These are phyloP conservation scores for Fusarium sp. DNA, from an alignment of 2,329 filamentous ascomycete species.

Conservation along the genomic window DNA sequence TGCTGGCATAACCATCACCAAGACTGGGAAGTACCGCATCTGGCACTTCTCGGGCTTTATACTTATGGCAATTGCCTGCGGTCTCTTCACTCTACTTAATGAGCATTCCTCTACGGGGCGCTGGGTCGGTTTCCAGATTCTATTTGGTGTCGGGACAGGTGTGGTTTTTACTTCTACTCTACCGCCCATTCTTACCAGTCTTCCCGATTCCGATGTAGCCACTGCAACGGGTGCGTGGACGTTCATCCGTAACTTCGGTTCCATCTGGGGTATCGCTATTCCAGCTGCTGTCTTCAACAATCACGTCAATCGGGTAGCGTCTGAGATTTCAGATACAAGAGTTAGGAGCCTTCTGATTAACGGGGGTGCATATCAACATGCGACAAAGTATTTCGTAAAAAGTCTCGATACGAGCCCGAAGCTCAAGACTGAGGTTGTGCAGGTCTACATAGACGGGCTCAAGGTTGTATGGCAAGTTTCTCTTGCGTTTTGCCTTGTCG, in stretches of 20 bases:
- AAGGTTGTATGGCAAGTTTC: constrained; percentile 7
- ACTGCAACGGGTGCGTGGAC: constrained; percentile 56
- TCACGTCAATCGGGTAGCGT: constrained; percentile 15
- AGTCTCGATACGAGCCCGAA: neutral
- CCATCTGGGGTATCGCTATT: constrained; percentile 61
- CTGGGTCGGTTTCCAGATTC: constrained; percentile 59
- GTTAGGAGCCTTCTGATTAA: constrained; percentile 19
- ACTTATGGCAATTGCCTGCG: constrained; percentile 54
- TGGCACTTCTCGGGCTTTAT: constrained; percentile 53
- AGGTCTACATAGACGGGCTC: constrained; percentile 24
- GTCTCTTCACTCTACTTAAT: constrained; percentile 58
- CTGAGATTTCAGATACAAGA: constrained; percentile 13
- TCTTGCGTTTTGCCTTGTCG: neutral
- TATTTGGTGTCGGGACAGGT: constrained; percentile 57
- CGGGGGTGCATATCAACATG: constrained; percentile 46
- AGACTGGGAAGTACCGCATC: constrained; percentile 49
- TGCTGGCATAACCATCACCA: constrained; percentile 45
- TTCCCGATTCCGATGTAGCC: constrained; percentile 54
- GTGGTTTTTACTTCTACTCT: constrained; percentile 56
- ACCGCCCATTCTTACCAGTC: constrained; percentile 57
- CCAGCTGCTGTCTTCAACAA: constrained; percentile 54
- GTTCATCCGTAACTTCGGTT: constrained; percentile 62
- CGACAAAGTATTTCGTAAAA: constrained; percentile 37
- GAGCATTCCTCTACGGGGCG: constrained; percentile 50
- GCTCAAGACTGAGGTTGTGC: constrained; percentile 38